Evolutionary conservation across 176 grass and related monocot species (phyloP).

Genomic region (Phoenix dactylifera): DNA sequence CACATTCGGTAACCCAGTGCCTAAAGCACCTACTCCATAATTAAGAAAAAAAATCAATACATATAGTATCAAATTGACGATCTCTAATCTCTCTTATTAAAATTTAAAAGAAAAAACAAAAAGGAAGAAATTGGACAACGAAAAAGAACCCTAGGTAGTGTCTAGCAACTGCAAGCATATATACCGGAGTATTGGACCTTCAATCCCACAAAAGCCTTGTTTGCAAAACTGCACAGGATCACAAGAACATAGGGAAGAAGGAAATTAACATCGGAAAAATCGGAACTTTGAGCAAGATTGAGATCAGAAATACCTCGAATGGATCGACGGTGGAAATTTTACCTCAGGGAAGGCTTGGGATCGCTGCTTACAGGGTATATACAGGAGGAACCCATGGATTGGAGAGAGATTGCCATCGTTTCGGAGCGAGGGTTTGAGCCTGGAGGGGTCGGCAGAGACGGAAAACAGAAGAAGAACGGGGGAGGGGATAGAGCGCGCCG

Average conservation of each 20-base stretch:
- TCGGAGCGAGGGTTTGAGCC: neutral
- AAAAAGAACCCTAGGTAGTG: too few relatives aligned
- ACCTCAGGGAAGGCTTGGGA: constrained; percentile 13
- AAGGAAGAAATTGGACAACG: too few relatives aligned
- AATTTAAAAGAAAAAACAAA: too few relatives aligned
- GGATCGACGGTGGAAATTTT: neutral
- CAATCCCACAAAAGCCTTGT: constrained; percentile 49
- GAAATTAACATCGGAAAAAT: neutral
- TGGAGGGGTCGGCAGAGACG: constrained; percentile 10
- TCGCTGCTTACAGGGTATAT: neutral
- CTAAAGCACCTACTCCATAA: constrained; percentile 43
- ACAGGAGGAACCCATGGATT: constrained; percentile 6
- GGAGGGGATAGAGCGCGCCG: constrained; percentile 26
- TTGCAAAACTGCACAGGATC: constrained; percentile 36
- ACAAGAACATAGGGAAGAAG: neutral
- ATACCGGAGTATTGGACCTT: constrained; percentile 30
- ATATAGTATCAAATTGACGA: too few relatives aligned
- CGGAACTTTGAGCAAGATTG: neutral
- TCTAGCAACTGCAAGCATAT: constrained; percentile 16
- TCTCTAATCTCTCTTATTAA: too few relatives aligned
- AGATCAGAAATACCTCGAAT: neutral
- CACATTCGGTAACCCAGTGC: constrained; percentile 43
- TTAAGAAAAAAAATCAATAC: constrained; percentile 2
- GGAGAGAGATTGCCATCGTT: constrained; percentile 25
- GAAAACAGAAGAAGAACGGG: constrained; percentile 41